Evolutionary conservation across 495 filamentous ascomycete species (phyloP), one percentile per base, ranked within the genome.

Genomic region (Darksidea phi): DNA sequence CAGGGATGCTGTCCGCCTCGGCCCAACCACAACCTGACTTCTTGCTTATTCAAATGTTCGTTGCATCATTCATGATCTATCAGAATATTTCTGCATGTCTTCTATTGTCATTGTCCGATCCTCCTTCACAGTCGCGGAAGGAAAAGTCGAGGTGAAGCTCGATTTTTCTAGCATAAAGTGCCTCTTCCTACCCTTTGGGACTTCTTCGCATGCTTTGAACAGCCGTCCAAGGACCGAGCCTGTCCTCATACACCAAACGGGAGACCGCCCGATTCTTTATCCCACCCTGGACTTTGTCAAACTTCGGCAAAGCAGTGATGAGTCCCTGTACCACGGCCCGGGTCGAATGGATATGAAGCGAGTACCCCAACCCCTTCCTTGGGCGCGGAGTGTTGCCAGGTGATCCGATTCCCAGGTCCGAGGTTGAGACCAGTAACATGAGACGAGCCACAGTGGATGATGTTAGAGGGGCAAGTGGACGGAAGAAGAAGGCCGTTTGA

Each of bases 371-470:
- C 50, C 54, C 38, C 57, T 34, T 48, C 46, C 23, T 48, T 51
- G 37, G 42, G 54, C 23, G 32, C 49, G 48, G 58, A 34, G 12
- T 54, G 28, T n/a, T 54, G 45, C 59, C 20, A 42, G 53, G 6
- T 34, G 53, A 36, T 48, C 58, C 59, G 41, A 51, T 34, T 55
- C 47, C 64, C 55, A 50, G 59, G 59, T 56, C 21, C 38, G 26
- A 55, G 64, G 59, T 59, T 54, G 20, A 37, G 42, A 21, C 48
- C 32, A 60, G 59, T 54, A 63, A 51, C 60, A 38, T 61, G 21
- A 58, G 58, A 56, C 41, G 42, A 23, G 15, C 54, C 21, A 38
- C 54, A 63, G 36, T 48, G 28, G 47, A 57, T 34, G 25, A 38
- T 17, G 32, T 37, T 53, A 10, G 28, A 53, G 43, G 20, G 34